phyloP scores from a whole-genome alignment of 2,329 filamentous ascomycete genomes.

The Fusarium sp. region DNA sequence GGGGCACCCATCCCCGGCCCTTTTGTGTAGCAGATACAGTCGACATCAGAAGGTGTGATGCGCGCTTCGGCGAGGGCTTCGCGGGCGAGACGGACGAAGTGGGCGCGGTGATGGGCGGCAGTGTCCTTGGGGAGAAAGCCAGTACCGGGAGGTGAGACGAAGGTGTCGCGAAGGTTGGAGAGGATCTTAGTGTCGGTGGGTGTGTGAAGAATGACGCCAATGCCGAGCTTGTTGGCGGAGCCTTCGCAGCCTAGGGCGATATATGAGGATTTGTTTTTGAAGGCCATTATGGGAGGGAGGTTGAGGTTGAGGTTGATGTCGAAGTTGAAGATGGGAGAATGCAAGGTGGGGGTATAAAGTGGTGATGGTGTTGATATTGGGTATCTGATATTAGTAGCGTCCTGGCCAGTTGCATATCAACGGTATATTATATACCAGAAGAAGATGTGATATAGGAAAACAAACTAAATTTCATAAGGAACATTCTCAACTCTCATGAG shows the following conservation, averaged over 20 bases:
- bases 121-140: slow-evolving; percentile 98
- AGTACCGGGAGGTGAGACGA: slow-evolving; percentile 88
- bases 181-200: slow-evolving; percentile 74
- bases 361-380: slow-evolving; percentile 24
- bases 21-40: slow-evolving; percentile 95
- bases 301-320: slow-evolving; percentile 18
- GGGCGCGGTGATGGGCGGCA: slow-evolving; percentile 87
- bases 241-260: slow-evolving; percentile 80
- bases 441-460: accelerated
- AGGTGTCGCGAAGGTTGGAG: slow-evolving; percentile 95
- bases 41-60: slow-evolving; percentile 74
- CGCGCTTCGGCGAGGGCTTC: slow-evolving; percentile 80
- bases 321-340: slow-evolving; percentile 23
- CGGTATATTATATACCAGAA: not conserved
- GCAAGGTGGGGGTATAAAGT: slow-evolving; percentile 28
- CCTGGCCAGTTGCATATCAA: not conserved
- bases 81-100: slow-evolving; percentile 86
- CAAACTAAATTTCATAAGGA: not conserved
- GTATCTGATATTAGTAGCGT: slow-evolving; percentile 4
- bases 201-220: slow-evolving; percentile 89
- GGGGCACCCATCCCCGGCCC: slow-evolving; percentile 98
- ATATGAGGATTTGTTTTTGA: slow-evolving; percentile 57
- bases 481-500: not conserved
- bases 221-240: slow-evolving; percentile 96
- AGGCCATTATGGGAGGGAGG: slow-evolving; percentile 33